phyloP scores from a whole-genome alignment of 768 basidiomycete genomes.

The Mycena kentingensis region DNA sequence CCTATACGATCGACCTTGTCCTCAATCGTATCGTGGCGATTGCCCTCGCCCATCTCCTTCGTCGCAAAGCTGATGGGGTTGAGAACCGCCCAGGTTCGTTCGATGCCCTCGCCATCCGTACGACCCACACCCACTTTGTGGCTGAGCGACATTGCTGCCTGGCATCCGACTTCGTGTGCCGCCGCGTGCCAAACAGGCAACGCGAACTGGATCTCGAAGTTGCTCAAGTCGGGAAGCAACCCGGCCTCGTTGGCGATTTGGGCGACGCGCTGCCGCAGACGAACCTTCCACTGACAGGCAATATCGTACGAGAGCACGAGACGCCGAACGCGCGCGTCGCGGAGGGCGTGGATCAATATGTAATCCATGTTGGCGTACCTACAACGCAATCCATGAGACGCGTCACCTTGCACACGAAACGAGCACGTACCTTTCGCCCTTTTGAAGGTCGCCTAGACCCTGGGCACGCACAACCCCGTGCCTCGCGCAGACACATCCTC shows the following conservation, averaged over 20 bases:
- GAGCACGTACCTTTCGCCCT: conserved; percentile 23
- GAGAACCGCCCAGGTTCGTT: conserved; percentile 31
- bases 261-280: background rate
- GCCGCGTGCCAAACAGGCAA: conserved; percentile 22
- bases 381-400: background rate
- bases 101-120: conserved; percentile 21
- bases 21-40: conserved; percentile 31
- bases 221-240: background rate
- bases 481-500: conserved; percentile 12
- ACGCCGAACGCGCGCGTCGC: background rate
- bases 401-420: background rate
- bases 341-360: conserved; percentile 18
- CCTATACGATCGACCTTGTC: conserved; percentile 24
- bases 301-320: conserved; percentile 27
- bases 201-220: conserved; percentile 6
- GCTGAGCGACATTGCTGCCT: conserved; percentile 15
- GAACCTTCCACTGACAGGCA: conserved; percentile 25
- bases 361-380: conserved; percentile 30
- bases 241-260: background rate
- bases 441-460: conserved; percentile 25
- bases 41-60: conserved; percentile 33
- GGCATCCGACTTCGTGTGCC: conserved; percentile 22
- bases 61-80: conserved; percentile 30
- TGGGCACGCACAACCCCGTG: conserved; percentile 15
- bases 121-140: conserved; percentile 15